Evolutionary conservation across 495 filamentous ascomycete species (phyloP).

Genomic region (Talaromyces trachyspermus): DNA sequence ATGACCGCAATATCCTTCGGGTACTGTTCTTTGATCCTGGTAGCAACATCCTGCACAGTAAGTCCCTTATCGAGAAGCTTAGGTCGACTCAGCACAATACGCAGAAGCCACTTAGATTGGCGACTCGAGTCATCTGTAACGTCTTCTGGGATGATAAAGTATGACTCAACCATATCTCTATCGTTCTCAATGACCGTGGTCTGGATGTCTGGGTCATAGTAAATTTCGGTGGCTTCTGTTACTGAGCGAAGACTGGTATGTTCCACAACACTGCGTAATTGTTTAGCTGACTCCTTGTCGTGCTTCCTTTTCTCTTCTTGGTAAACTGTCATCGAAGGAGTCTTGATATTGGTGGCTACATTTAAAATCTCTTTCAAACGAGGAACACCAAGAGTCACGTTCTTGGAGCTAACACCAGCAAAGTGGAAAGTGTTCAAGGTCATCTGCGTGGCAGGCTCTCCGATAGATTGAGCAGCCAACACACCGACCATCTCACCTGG

Average conservation of each 20-base stretch:
- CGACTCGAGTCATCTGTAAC: slow-evolving; percentile 57
- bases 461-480: slow-evolving; percentile 94
- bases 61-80: slow-evolving; percentile 93
- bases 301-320: slow-evolving; percentile 49
- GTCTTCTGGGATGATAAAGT: slow-evolving; percentile 91
- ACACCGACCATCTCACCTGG: slow-evolving; percentile 99
- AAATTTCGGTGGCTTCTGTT: slow-evolving; percentile 86
- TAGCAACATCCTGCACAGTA: slow-evolving; percentile 86
- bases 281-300: slow-evolving; percentile 75
- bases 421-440: slow-evolving; percentile 99
- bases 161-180: slow-evolving; percentile 89
- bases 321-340: slow-evolving; percentile 94
- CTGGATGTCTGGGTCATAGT: slow-evolving; percentile 90
- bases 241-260: slow-evolving; percentile 93
- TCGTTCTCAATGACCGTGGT: slow-evolving; percentile 80
- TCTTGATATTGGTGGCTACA: slow-evolving; percentile 96
- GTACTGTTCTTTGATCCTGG: slow-evolving; percentile 79
- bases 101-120: slow-evolving; percentile 91
- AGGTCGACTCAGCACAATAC: slow-evolving; percentile 85
- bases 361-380: slow-evolving; percentile 99
- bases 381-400: slow-evolving; percentile 96
- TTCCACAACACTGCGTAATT: slow-evolving; percentile 78
- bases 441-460: slow-evolving; percentile 99
- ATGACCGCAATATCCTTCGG: slow-evolving; percentile 84
- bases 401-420: slow-evolving; percentile 98